Evolutionary conservation across 305 asterid species (phyloP).

Genomic region (Fraxinus ornus): DNA sequence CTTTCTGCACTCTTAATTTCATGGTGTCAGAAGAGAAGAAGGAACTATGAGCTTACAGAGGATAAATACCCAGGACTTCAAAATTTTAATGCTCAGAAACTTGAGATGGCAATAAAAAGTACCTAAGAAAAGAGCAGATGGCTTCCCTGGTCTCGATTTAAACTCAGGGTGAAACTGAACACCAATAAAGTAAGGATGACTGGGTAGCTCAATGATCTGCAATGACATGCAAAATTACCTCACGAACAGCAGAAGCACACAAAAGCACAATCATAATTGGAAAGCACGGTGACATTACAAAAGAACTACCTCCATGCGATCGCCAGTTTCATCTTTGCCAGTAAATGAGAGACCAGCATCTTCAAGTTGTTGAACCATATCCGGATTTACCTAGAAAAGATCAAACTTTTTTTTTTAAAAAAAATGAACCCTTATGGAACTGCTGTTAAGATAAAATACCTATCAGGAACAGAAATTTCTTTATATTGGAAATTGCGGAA

Average conservation of each 20-base stretch:
- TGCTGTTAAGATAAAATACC: background rate
- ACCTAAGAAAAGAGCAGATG: constrained; percentile 85
- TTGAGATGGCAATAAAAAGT: constrained; percentile 10
- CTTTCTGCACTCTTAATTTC: background rate
- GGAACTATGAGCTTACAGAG: background rate
- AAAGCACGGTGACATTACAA: constrained; percentile 3
- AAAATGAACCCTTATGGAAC: background rate
- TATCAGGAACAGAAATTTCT: constrained; percentile 4
- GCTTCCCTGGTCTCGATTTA: constrained; percentile 89
- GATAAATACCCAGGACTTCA: background rate
- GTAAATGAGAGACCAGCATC: constrained; percentile 80
- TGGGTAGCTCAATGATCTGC: constrained; percentile 78
- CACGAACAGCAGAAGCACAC: background rate
- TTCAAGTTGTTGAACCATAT: constrained; percentile 71
- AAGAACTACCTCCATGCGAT: constrained; percentile 81
- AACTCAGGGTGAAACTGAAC: constrained; percentile 96
- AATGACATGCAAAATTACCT: constrained; percentile 12
- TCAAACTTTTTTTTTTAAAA: constrained; percentile 13
- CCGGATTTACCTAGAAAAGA: constrained; percentile 76
- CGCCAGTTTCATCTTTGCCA: constrained; percentile 87
- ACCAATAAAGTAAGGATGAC: constrained; percentile 82
- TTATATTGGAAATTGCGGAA: constrained; percentile 3
- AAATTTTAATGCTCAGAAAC: background rate
- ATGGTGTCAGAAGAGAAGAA: background rate
- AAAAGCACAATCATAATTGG: constrained; percentile 7